phyloP scores from a whole-genome alignment of 306 rosid genomes.

The Malus fusca region DNA sequence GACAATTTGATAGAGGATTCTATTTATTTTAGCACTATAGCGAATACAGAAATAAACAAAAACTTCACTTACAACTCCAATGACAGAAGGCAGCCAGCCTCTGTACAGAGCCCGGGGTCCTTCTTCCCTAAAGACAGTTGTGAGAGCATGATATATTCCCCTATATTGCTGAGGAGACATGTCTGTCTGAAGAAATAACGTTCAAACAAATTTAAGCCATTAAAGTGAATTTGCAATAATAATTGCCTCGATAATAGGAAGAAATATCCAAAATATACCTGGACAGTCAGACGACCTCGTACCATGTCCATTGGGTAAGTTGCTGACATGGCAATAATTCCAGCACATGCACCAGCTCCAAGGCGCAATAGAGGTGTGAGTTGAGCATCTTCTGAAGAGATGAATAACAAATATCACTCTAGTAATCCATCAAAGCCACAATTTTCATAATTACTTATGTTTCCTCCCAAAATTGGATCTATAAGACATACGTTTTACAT shows the following conservation, averaged over 20 bases:
- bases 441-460: background rate
- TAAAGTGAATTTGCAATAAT: background rate
- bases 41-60: background rate
- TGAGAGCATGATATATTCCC: slow-evolving; percentile 59
- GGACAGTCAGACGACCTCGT: slow-evolving; percentile 64
- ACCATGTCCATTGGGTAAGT: slow-evolving; percentile 69
- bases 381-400: slow-evolving; percentile 49
- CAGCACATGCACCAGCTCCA: slow-evolving; percentile 79
- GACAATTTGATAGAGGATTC: background rate
- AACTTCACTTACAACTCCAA: slow-evolving; percentile 57
- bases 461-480: background rate
- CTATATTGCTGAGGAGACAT: slow-evolving; percentile 50
- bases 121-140: slow-evolving; percentile 63
- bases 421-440: background rate
- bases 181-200: slow-evolving; percentile 32
- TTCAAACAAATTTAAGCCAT: slow-evolving; percentile 5
- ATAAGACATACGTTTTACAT: background rate
- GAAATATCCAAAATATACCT: slow-evolving; percentile 29
- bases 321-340: slow-evolving; percentile 74
- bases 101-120: slow-evolving; percentile 55
- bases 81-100: slow-evolving; percentile 72
- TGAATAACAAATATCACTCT: background rate
- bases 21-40: background rate
- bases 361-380: slow-evolving; percentile 61
- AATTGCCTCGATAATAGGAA: background rate